Conservation (phyloP, 2,329 filamentous ascomycete species). For the Aspergillus texensis region DNA sequence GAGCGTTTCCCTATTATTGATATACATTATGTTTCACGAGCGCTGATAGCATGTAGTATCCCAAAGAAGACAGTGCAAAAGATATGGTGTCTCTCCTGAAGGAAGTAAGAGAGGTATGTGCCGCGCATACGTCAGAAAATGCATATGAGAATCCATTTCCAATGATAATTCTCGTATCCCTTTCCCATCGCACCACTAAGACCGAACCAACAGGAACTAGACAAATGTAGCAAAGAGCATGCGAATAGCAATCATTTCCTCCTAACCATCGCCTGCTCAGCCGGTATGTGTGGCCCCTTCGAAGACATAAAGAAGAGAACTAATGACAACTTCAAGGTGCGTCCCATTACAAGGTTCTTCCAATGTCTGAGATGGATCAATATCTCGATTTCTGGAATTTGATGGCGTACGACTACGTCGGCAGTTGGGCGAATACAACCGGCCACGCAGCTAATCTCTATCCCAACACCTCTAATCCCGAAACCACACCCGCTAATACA, state of each 20-base stretch:
- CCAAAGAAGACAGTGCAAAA: conserved; percentile 34
- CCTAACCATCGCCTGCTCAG: conserved; percentile 51
- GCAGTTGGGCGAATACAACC: conserved; percentile 72
- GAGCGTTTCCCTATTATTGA: not conserved
- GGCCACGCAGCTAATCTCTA: conserved; percentile 84
- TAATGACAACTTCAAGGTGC: conserved; percentile 34
- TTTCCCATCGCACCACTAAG: not conserved
- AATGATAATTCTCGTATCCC: accelerated
- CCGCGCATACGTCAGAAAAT: not conserved
- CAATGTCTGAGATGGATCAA: conserved; percentile 48
- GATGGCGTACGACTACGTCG: conserved; percentile 87
- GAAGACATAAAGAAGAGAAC: not conserved
- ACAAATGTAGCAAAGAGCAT: conserved; percentile 38
- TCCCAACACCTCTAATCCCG: conserved; percentile 58
- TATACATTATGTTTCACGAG: no score
- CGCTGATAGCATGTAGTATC: conserved; percentile 30
- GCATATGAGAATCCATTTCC: no score
- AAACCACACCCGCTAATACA: conserved; percentile 77
- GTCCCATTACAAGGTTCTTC: conserved; percentile 46
- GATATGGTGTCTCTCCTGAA: conserved; percentile 40
- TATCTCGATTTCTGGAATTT: conserved; percentile 57
- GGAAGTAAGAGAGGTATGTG: conserved; percentile 33
- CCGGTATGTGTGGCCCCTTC: conserved; percentile 29
- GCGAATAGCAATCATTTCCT: conserved; percentile 45
- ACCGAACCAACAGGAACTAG: conserved; percentile 35